Base-by-base conservation (phyloP, 257 asterid genomes). In the Knoxia roxburghii region DNA sequence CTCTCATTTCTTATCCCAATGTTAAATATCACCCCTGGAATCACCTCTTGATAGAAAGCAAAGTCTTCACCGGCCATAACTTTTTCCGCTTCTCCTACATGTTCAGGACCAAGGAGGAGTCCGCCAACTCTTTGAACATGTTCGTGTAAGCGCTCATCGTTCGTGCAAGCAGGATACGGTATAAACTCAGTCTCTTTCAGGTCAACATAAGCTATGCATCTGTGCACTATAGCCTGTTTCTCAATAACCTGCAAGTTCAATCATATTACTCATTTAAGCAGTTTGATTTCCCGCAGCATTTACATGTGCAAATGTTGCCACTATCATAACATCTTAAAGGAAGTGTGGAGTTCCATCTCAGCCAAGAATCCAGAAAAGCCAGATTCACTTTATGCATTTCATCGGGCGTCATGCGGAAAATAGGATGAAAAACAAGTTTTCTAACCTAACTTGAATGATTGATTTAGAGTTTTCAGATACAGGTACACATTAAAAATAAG, bases 21-120 rank as follows among this genome's bases (percentile, higher is more conserved):
- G 48, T 48, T 60, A 68, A 79, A 85, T 72, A 88, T 83, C 29
- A 58, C 86, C 41, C 96, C 93, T 0, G 97, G 95, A 59, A 90
- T 90, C 64, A 80, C 63, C 68, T 88, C 70, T 68, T 86, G 91
- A 71, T 88, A 88, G 78, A 86, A 90, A 27, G 91, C 89, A 17
- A 90, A 90, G 73, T 90, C 95, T 73, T 90, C 96, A 18, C 96
- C 93, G 0, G 95, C 96, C 93, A 88, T 77, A 7, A 82, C 83
- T 80, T 83, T 87, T 23, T 50, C 72, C 7, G 73, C 83, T 61
- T 65, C 69, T 67, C 67, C 76, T n/a, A 88, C 81, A 29, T 86
- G 83, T 57, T 73, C 80, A 5, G 79, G 69, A n/a, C 93, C 96
- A 11, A 90, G 76, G 14, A 90, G 59, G 68, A 83, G 83, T 68